Evolutionary conservation across 306 rosid species (phyloP), one percentile per base, ranked within the genome.

Genomic region (Rubus parviflorus): DNA sequence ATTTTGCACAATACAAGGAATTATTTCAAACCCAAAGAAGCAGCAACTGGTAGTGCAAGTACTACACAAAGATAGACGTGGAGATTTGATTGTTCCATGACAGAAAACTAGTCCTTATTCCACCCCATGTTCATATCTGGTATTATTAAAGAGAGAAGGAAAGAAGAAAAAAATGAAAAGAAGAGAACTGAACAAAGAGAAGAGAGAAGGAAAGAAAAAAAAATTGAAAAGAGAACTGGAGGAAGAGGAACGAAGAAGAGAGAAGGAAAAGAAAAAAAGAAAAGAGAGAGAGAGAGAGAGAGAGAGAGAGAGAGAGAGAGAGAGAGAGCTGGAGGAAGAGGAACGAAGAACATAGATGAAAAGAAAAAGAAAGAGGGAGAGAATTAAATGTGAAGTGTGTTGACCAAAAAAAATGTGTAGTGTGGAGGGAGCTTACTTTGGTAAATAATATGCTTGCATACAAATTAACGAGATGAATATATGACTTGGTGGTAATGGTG

Each of bases 1-100:
- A 30, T 1, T 30, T 1, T 1, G 35, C 35, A 30, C 35, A 30
- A 30, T 30, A 30, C 30, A 23, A 58, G 64, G 7, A 58, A 58
- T 58, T 23, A 58, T 58, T 58, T 23, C 64, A 58, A 58, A 58
- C 64, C 35, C 38, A 45, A 25, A 14, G 4, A 16, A 35, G 45
- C 16, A 19, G 75, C 42, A 49, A 35, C 62, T 71, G 25, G 63
- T 51, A 48, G 71, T 45, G 72, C 38, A 68, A 70, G 62, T 35
- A 3, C 58, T 35, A n/a, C n/a, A n/a, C n/a, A 73, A 19, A 38
- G 61, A 9, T n/a, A 16, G 14, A 41, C 3, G 41, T 17, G 62
- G 57, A 51, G 54, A 48, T 43, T 45, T 16, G 23, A 38, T 72
- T 25, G 20, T 37, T 62, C 45, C 43, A 37, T 37, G 43, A 15